Base-by-base conservation (phyloP, 805 yeast species). In the Candida broadrunensis region DNA sequence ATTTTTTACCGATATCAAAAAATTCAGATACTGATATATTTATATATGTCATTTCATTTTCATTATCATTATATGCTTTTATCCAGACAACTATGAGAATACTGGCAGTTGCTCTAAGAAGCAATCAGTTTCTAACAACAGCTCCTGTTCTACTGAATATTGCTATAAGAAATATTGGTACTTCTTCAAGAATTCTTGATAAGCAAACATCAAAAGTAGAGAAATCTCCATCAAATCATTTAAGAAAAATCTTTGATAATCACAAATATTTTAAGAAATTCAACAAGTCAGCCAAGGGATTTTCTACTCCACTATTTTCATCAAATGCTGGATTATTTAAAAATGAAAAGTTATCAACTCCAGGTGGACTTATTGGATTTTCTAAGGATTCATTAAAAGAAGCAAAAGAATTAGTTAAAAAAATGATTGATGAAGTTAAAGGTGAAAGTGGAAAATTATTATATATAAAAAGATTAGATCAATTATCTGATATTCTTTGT, bases 401-500 rank as follows among this genome's bases (percentile, higher is more conserved):
- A 38, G 96, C 97, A 1, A 78, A 84, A 45, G 50, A 56, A 3
- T 63, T 91, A 38, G 85, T 85, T 1, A 56, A 65, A 0, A 57
- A 69, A n/a, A 78, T 91, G 67, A 63, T 79, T 13, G 32, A 42
- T 2, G 70, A 61, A 5, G 64, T 56, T 14, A 41, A 49, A 8
- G 77, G 76, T 37, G 65, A 69, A 17, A 65, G 67, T 8, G 86
- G 72, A 3, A 50, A 52, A 34, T 45, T 65, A 17, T 60, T 68
- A 4, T 87, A 79, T 39, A 76, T 91, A 39, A 53, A 78, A 33
- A 79, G 81, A 38, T 67, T 93, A 47, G 99, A 93, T 57, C 79
- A 88, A 49, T 65, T 93, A 30, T 85, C 96, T 54, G 98, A 93
- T 56, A 77, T 85, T 21, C 63, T 93, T 23, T 93, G 99, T 58